These are phyloP conservation scores for Nakataea oryzae DNA, from an alignment of 2,329 filamentous ascomycete genomes.

Conservation along the genomic window DNA sequence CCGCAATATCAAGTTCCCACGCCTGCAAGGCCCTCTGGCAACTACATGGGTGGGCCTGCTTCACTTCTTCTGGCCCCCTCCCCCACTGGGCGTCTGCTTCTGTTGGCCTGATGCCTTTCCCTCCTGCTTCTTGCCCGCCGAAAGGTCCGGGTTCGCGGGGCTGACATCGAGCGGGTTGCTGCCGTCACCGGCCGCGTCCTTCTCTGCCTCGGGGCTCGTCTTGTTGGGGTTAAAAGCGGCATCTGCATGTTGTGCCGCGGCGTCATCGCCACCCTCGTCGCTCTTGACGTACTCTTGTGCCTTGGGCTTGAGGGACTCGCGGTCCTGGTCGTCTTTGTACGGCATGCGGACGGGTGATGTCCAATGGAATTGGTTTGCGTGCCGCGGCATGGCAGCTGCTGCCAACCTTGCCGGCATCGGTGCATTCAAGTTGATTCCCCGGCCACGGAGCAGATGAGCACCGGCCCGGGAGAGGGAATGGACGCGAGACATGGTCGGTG, in stretches of 20 bases:
- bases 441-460: not conserved
- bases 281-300: conserved; percentile 58
- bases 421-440: too few species aligned
- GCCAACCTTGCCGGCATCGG: not conserved
- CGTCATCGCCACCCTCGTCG: conserved; percentile 45
- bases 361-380: conserved; percentile 20
- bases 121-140: conserved; percentile 25
- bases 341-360: conserved; percentile 17
- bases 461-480: not conserved
- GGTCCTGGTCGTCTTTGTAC: conserved; percentile 45
- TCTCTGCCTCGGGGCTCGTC: conserved; percentile 56
- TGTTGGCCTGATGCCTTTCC: conserved; percentile 18
- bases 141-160: conserved; percentile 33
- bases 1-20: not conserved
- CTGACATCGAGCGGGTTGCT: conserved; percentile 28
- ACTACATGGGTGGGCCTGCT: too few species aligned
- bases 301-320: conserved; percentile 53
- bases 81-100: conserved; percentile 22
- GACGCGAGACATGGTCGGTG: not conserved
- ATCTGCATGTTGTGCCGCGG: conserved; percentile 40
- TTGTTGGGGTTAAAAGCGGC: conserved; percentile 60
- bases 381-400: not conserved
- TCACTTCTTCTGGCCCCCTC: conserved; percentile 4
- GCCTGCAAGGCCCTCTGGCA: not conserved
- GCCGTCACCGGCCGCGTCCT: conserved; percentile 24